Evolutionary conservation across 352 stramenopile genomes (phyloP), one percentile per base, ranked within the genome.

Genomic region (Phytophthora pistaciae): DNA sequence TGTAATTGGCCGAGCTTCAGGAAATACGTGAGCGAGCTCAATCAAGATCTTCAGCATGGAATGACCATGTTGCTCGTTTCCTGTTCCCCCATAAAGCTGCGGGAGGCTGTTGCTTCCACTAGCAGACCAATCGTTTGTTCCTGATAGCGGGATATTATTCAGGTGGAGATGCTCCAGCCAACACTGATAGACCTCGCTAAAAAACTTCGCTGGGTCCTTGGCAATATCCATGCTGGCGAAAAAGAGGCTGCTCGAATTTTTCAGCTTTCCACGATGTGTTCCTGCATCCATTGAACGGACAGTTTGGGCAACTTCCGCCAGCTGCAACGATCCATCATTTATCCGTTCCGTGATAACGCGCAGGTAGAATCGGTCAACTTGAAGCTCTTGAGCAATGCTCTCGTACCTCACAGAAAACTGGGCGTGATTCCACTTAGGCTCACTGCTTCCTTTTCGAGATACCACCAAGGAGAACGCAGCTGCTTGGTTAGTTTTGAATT

Each of bases 181-280:
- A 57, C 85, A 87, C 66, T 95, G 84, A 59, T 94, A 96, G 1
- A 94, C 83, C 13, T 91, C 83, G 58, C 88, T 89, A 65, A 95
- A 95, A 66, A 94, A 93, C 18, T 64, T 74, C 2, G 66, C 57
- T 20, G 87, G 89, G 10, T 83, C 64, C 42, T 88, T 88, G 1
- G 84, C 80, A 57, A 96, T 93, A 56, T 83, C 85, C 21, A 85
- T 78, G n/a, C 81, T 84, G 1, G 88, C 86, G 31, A 91, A 85
- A 29, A 90, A 85, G 5, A 92, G 68, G 16, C 89, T 82, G 21
- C 69, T 82, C 5, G 72, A 81, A 3, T 76, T 79, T 67, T 88
- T 90, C 6, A 82, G 56, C 20, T 79, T 85, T 44, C 64, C 70
- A 25, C 75, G 76, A 57, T 86, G 69, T 21, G 77, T 76, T 53